Evolutionary conservation across 2,329 filamentous ascomycete species (phyloP).

Genomic region (Plenodomus lindquistii): DNA sequence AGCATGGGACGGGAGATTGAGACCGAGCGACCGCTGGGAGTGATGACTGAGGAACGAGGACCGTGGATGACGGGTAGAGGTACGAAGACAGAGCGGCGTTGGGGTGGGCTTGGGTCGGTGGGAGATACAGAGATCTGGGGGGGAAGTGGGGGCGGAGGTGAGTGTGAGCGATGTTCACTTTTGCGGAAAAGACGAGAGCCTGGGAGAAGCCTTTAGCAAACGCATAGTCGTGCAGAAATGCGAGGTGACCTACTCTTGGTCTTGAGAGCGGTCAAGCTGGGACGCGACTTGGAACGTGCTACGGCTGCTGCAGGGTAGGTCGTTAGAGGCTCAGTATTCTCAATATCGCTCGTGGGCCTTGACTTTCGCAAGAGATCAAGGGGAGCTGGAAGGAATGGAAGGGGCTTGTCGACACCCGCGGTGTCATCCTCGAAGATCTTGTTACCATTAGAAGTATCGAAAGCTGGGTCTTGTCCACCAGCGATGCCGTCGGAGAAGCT

Average conservation of each 20-base stretch:
- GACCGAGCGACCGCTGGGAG: background rate
- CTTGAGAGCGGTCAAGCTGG: constrained; percentile 16
- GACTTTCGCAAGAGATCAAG: background rate
- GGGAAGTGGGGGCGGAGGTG: constrained; percentile 15
- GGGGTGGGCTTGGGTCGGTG: constrained; percentile 1
- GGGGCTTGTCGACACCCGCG: background rate
- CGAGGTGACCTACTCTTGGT: constrained; percentile 13
- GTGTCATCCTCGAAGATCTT: background rate
- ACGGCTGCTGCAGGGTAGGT: background rate
- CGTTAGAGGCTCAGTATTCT: background rate
- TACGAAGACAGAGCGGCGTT: background rate
- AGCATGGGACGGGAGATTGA: constrained; percentile 21
- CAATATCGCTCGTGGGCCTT: background rate
- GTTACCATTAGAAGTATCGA: background rate
- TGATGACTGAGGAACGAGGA: constrained; percentile 6
- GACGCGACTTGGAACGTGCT: constrained; percentile 4
- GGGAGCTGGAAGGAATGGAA: background rate
- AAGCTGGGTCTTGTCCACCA: background rate
- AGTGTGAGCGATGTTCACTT: constrained; percentile 1
- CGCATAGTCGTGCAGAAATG: background rate
- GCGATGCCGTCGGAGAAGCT: background rate
- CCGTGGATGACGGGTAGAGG: constrained; percentile 1
- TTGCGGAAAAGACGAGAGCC: constrained; percentile 22
- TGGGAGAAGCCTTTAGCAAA: constrained; percentile 1
- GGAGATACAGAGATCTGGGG: constrained; percentile 17